A percentile compares a stretch with the other conserved stretches of the same genome.
phyloP scores from a whole-genome alignment of 441 rosid genomes.

The Mallotus repandus region DNA sequence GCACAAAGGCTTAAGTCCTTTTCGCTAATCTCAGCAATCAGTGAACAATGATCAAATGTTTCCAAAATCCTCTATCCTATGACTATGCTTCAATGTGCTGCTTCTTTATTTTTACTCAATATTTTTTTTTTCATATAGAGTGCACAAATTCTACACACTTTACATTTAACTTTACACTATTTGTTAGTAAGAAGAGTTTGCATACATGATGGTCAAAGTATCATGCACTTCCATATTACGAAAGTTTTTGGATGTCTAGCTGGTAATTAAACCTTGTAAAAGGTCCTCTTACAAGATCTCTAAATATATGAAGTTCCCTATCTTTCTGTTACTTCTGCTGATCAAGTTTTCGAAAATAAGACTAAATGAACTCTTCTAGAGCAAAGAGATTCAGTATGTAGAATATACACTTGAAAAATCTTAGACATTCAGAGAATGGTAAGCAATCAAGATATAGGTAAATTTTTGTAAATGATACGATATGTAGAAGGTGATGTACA shows the following conservation, averaged over 20 bases:
- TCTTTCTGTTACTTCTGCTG: not conserved
- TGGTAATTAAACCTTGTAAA: not conserved
- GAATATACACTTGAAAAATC: not conserved
- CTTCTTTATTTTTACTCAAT: no score
- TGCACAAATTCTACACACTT: not conserved
- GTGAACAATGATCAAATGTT: no score
- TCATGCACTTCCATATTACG: not conserved
- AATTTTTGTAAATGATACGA: no score
- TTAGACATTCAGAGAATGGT: no score
- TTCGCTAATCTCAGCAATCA: no score
- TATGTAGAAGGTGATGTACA: not conserved
- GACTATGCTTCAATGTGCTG: no score
- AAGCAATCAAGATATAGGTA: not conserved
- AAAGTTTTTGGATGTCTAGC: conserved; percentile 1
- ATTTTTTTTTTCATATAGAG: not conserved
- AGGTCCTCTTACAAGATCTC: not conserved
- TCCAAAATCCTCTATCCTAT: no score
- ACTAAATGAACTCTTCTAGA: not conserved
- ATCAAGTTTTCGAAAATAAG: not conserved
- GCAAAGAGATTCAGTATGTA: not conserved
- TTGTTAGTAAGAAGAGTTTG: not conserved
- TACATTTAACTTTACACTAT: not conserved
- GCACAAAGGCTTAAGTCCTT: no score
- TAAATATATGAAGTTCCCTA: not conserved
- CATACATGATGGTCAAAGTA: not conserved